Percentiles rank a stretch among this genome's conserved stretches.
Conservation (phyloP, 2,329 filamentous ascomycete genomes). For the Rhynchosporium agropyri region DNA sequence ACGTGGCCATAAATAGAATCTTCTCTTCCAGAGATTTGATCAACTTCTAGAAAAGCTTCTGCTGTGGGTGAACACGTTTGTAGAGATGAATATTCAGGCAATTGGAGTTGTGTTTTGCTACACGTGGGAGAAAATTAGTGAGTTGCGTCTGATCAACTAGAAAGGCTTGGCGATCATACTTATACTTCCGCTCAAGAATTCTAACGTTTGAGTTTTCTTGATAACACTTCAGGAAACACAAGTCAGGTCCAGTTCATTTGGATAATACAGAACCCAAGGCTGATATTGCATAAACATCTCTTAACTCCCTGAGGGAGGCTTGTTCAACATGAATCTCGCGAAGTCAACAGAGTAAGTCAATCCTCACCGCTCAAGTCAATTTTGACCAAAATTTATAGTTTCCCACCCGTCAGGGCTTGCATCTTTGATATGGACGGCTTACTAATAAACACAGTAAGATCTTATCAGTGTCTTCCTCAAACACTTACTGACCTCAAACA, state of each 20-base stretch:
- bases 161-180: background rate
- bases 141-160: background rate
- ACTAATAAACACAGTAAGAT: constrained; percentile 70
- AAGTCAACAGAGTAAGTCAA: constrained; percentile 17
- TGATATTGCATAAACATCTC: background rate
- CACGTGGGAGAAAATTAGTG: constrained; percentile 3
- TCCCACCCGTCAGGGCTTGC: constrained; percentile 81
- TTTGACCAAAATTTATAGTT: constrained; percentile 49
- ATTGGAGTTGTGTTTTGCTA: background rate
- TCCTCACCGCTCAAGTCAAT: background rate
- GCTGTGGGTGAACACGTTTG: too few relatives aligned
- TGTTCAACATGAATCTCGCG: constrained; percentile 11
- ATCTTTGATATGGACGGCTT: constrained; percentile 99
- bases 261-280: background rate
- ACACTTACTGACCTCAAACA: background rate
- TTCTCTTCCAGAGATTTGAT: too few relatives aligned
- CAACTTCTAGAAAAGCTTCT: too few relatives aligned
- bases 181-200: constrained; percentile 4
- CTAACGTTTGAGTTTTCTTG: background rate
- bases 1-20: too few relatives aligned
- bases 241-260: background rate
- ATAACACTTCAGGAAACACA: background rate
- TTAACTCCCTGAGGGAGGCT: background rate
- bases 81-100: background rate
- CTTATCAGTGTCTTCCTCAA: background rate